A percentile compares a stretch with the other conserved stretches of the same genome.
Conservation (phyloP, 306 rosid species). For the Inga laurina region DNA sequence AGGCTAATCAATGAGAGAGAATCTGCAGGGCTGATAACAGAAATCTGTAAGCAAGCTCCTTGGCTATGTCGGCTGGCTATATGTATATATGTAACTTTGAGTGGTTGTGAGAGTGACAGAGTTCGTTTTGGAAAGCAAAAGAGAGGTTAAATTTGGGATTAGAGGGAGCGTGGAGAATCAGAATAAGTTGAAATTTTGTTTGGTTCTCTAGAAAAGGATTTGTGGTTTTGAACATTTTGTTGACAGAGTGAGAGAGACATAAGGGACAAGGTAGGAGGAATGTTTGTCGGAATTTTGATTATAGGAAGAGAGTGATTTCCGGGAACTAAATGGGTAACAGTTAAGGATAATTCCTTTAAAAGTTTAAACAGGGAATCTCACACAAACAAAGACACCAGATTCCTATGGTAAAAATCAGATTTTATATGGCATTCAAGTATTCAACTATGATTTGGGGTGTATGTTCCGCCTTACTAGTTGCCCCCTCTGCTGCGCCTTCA, state of each 20-base stretch:
- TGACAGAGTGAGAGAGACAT: background rate
- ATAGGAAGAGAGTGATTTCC: slow-evolving; percentile 34
- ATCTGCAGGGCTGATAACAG: background rate
- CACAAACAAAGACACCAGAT: background rate
- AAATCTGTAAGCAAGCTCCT: background rate
- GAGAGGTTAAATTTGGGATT: slow-evolving; percentile 5
- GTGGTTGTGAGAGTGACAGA: background rate
- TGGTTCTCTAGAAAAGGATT: slow-evolving; percentile 31
- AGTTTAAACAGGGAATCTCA: background rate
- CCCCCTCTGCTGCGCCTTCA: no score
- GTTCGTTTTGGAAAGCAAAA: background rate
- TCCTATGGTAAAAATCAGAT: background rate
- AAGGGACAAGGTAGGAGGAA: slow-evolving; percentile 32
- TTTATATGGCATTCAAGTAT: background rate
- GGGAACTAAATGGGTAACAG: slow-evolving; percentile 27
- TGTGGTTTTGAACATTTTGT: background rate
- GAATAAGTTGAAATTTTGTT: slow-evolving; percentile 23
- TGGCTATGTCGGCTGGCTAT: slow-evolving; percentile 3
- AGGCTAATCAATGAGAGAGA: background rate
- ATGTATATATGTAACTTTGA: background rate
- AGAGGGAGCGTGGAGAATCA: slow-evolving; percentile 24
- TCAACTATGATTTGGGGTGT: no score
- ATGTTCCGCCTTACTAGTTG: no score
- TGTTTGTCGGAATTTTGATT: slow-evolving; percentile 39
- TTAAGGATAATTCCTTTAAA: background rate